Conservation (phyloP, 2,329 filamentous ascomycete genomes). For the Nannizzia gypsea region DNA sequence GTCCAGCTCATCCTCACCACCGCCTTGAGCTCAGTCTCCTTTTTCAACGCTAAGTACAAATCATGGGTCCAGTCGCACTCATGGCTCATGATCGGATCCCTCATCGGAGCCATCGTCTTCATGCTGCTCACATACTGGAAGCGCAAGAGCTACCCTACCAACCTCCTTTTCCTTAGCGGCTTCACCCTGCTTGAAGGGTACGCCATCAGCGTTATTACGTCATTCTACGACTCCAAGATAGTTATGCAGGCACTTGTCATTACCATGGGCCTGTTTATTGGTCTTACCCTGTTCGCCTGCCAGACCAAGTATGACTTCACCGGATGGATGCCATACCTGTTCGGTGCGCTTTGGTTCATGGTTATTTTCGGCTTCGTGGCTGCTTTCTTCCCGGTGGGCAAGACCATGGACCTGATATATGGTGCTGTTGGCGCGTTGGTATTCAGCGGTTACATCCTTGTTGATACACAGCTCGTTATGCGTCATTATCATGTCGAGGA, state of each 20-base stretch:
- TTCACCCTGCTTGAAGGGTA: constrained; percentile 94
- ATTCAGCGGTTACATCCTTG: constrained; percentile 88
- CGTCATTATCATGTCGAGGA: constrained; percentile 95
- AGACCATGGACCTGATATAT: constrained; percentile 72
- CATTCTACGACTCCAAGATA: constrained; percentile 71
- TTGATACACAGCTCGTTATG: constrained; percentile 93
- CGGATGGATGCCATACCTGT: constrained; percentile 89
- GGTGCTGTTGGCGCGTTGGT: constrained; percentile 70
- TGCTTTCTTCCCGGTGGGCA: constrained; percentile 74
- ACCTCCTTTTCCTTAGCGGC: constrained; percentile 77
- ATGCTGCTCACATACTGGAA: constrained; percentile 90
- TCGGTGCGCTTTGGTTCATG: constrained; percentile 78
- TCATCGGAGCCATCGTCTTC: constrained; percentile 72
- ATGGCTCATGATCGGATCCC: constrained; percentile 75
- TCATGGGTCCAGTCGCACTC: constrained; percentile 74
- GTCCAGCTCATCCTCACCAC: constrained; percentile 80
- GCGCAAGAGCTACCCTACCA: constrained; percentile 87
- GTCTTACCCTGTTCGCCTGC: constrained; percentile 70
- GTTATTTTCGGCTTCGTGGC: constrained; percentile 89
- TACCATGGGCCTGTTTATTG: constrained; percentile 57
- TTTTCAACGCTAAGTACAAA: constrained; percentile 70
- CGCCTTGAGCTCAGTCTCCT: constrained; percentile 68
- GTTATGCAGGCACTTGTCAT: constrained; percentile 85
- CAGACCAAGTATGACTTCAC: constrained; percentile 99
- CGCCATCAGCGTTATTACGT: constrained; percentile 81